These are phyloP conservation scores for Beta macrorhiza DNA, from an alignment of 179 eudicot species.

Conservation along the genomic window DNA sequence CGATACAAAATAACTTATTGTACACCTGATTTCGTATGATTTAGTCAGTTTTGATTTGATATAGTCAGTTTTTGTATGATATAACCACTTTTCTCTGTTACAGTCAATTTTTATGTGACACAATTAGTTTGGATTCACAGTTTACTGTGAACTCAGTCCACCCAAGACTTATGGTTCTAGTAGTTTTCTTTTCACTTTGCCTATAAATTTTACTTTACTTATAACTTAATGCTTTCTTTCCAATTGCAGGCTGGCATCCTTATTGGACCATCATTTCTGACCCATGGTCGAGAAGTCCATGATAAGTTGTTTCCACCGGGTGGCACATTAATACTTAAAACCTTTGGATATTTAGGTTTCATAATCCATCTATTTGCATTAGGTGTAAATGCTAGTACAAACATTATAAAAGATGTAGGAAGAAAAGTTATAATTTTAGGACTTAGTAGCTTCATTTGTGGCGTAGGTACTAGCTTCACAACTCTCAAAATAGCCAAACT, in stretches of 20 bases:
- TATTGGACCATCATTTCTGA: conserved; percentile 34
- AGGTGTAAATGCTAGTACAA: conserved; percentile 29
- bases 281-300: not conserved
- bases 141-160: too few relatives aligned
- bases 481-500: not conserved
- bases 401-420: conserved; percentile 11
- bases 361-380: conserved; percentile 31
- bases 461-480: conserved; percentile 12
- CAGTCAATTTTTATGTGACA: too few relatives aligned
- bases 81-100: too few relatives aligned
- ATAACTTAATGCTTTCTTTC: not conserved
- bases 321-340: conserved; percentile 24
- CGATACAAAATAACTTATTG: too few relatives aligned
- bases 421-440: conserved; percentile 28
- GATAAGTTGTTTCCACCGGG: conserved; percentile 31
- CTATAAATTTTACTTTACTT: too few relatives aligned
- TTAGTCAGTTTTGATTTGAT: too few relatives aligned
- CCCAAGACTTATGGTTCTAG: too few relatives aligned
- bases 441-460: not conserved
- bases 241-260: conserved; percentile 33
- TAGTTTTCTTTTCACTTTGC: too few relatives aligned
- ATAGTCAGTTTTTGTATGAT: too few relatives aligned
- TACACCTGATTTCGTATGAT: too few relatives aligned
- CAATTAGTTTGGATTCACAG: too few relatives aligned
- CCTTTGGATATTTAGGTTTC: conserved; percentile 32